Base-by-base conservation (phyloP, 495 filamentous ascomycete genomes). In the Lineolata rhizophorae region DNA sequence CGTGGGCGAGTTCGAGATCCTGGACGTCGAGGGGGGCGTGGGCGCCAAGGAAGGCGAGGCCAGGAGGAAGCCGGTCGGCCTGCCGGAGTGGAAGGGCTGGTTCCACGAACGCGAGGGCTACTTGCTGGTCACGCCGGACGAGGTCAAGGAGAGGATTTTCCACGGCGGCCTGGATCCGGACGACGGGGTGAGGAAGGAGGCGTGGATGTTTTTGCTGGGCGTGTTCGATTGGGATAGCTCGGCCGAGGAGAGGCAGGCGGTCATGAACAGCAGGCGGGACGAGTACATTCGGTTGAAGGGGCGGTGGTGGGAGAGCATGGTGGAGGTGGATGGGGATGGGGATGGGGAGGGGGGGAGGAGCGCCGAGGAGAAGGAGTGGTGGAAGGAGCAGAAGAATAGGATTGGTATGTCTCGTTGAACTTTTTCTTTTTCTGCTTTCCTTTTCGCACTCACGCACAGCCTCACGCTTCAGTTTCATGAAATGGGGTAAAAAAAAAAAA, bases 111-210 rank as follows among this genome's bases (percentile, higher is more conserved):
- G 52, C 1, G 75, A 71, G 0, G 87, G 90, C 5, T 58, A 70
- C 30, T 47, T 97, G 25, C 61, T 71, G 13, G 54, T 91, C 17
- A 91, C 82, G 0, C 61, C 67, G 10, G 80, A 92, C 31, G 90
- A 97, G 47, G 81, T 91, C 35, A 97, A 94, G 48, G 85, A 95
- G 45, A 61, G 87, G 6, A 71, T 95, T 26, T 97, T 97, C 54
- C 85, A 95, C 47, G 90, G 85, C 29, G 87, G 90, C 0, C 58
- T 95, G 3, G 71, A 91, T 49, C 64, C 81, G 0, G 76, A 84
- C 18, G 83, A 92, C 46, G 83, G 81, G 1, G 84, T 87, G 15
- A 63, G 87, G 27, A 94, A 94, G 53, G 82, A 93, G 47, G 91
- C 83, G 4, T 97, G 90, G 87, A 57, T 95, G 24, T 95, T 92